phyloP scores from a whole-genome alignment of 208 protist genomes.

The Crithidia thermophila region DNA sequence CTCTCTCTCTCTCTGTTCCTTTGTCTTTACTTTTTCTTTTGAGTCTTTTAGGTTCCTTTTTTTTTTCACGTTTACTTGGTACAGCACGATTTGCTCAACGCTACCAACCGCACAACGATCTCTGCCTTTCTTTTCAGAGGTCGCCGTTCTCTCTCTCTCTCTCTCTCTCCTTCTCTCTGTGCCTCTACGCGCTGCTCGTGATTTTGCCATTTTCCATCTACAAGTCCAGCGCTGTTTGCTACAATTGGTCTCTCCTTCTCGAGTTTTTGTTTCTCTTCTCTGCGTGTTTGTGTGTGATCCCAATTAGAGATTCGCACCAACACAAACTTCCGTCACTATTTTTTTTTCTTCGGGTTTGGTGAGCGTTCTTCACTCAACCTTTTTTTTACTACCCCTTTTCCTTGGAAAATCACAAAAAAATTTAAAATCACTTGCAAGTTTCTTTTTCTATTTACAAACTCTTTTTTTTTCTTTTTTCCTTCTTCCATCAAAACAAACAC shows the following conservation, averaged over 20 bases:
- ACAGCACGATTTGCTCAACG: background rate
- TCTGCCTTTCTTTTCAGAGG: background rate
- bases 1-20: slow-evolving; percentile 1
- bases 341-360: no score
- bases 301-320: no score
- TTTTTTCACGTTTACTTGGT: slow-evolving; percentile 2
- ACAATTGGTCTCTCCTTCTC: background rate
- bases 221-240: no score
- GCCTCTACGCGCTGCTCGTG: background rate
- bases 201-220: no score
- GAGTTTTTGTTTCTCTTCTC: background rate
- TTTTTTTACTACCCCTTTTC: no score
- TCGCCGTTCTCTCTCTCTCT: background rate
- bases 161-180: background rate
- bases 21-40: slow-evolving; percentile 15
- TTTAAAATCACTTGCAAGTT: background rate
- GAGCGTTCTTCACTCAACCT: no score
- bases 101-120: background rate
- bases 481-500: no score
- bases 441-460: background rate
- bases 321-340: no score
- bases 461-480: slow-evolving; percentile 13
- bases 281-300: no score
- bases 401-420: no score
- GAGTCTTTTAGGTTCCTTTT: background rate